Conservation (phyloP, 805 yeast species). For the Ogataea methanolica region DNA sequence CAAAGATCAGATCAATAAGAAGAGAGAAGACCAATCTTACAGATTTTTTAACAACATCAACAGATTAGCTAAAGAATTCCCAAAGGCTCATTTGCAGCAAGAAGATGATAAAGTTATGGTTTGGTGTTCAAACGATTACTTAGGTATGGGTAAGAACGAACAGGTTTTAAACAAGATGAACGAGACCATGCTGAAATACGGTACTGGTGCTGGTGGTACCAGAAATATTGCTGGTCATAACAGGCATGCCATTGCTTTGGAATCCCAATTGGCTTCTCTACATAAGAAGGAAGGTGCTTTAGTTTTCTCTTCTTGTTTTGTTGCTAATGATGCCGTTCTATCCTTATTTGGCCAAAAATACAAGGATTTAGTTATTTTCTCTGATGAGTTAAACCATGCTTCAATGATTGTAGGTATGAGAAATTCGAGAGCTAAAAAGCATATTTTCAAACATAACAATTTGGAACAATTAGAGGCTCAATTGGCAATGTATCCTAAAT, state of each 20-base stretch:
- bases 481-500: conserved; percentile 74
- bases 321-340: conserved; percentile 93
- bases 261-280: conserved; percentile 79
- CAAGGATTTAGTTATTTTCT: conserved; percentile 84
- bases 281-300: conserved; percentile 94
- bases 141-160: conserved; percentile 87
- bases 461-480: conserved; percentile 74
- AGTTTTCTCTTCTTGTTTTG: conserved; percentile 93
- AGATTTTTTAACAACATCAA: conserved; percentile 96
- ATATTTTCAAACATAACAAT: conserved; percentile 88
- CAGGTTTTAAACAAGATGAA: conserved; percentile 74
- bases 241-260: conserved; percentile 80
- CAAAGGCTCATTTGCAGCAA: conserved; percentile 77
- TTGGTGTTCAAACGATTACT: conserved; percentile 98
- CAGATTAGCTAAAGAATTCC: conserved; percentile 90
- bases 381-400: conserved; percentile 94
- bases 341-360: conserved; percentile 87
- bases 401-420: conserved; percentile 96
- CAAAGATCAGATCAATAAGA: conserved; percentile 60
- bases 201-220: conserved; percentile 99
- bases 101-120: conserved; percentile 88
- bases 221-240: conserved; percentile 99
- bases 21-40: conserved; percentile 86
- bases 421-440: conserved; percentile 84
- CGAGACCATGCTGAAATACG: conserved; percentile 76